Percentiles rank a stretch among this genome's conserved stretches.
Evolutionary conservation across 192 early-diverging fungal genomes (phyloP).

Genomic region (Backusella macrospora): DNA sequence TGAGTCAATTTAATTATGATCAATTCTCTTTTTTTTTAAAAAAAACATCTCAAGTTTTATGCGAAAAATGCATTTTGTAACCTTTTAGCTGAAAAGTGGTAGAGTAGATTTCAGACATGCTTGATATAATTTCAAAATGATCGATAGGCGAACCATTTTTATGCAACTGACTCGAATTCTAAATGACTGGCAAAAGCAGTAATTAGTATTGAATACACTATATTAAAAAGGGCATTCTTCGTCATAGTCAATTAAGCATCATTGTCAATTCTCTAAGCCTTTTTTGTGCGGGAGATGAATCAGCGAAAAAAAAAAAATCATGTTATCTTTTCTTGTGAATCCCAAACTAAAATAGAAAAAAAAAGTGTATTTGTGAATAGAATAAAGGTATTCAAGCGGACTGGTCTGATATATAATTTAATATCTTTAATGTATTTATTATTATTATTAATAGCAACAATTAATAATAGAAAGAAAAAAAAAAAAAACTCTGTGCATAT

Average conservation of each 20-base stretch:
- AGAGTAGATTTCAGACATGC: too few relatives aligned
- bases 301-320: constrained; percentile 10
- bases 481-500: neutral
- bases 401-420: neutral
- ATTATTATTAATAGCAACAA: neutral
- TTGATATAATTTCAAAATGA: too few relatives aligned
- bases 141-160: too few relatives aligned
- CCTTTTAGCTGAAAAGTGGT: too few relatives aligned
- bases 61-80: too few relatives aligned
- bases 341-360: neutral
- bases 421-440: neutral
- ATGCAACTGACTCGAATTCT: too few relatives aligned
- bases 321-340: neutral
- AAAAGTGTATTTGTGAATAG: neutral
- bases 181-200: too few relatives aligned
- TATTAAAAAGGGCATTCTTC: neutral
- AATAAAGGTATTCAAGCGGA: neutral
- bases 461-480: neutral
- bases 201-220: too few relatives aligned
- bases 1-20: too few relatives aligned
- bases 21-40: too few relatives aligned
- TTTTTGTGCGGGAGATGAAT: constrained; percentile 2
- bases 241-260: neutral
- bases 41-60: too few relatives aligned
- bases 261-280: constrained; percentile 11